A percentile compares a stretch with the other conserved stretches of the same genome.
These are phyloP conservation scores for Handroanthus guayacan DNA, from an alignment of 257 asterid species.

Conservation along the genomic window DNA sequence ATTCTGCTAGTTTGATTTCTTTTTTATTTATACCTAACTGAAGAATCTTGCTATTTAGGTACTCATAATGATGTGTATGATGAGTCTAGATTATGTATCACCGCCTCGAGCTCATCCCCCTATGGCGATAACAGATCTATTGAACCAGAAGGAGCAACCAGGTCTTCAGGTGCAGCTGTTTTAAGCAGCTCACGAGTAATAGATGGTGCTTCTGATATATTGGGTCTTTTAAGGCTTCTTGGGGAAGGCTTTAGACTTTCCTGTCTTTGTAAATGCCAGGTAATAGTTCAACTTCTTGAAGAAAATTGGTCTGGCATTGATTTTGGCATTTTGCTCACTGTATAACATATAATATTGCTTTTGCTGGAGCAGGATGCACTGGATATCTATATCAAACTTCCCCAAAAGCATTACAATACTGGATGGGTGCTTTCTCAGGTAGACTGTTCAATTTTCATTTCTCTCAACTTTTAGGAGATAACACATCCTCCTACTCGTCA, in stretches of 20 bases:
- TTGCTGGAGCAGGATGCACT: conserved; percentile 80
- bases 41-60: conserved; percentile 51
- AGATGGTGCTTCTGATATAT: conserved; percentile 77
- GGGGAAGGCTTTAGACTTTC: conserved; percentile 96
- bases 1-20: conserved; percentile 22
- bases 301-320: conserved; percentile 18
- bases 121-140: conserved; percentile 56
- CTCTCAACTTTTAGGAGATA: not conserved
- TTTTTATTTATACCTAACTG: conserved; percentile 34
- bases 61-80: conserved; percentile 67
- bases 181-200: conserved; percentile 57
- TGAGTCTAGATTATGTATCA: conserved; percentile 66
- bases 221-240: conserved; percentile 77
- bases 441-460: conserved; percentile 30
- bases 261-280: conserved; percentile 88
- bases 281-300: conserved; percentile 40
- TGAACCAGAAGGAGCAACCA: conserved; percentile 71
- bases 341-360: conserved; percentile 14
- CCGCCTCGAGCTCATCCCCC: conserved; percentile 60
- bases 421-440: conserved; percentile 99
- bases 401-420: conserved; percentile 88
- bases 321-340: conserved; percentile 24
- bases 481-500: conserved; percentile 10
- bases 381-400: conserved; percentile 69
- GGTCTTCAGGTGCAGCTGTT: conserved; percentile 54